These are phyloP conservation scores for Xenosphaeropsis pyriputrescens DNA, from an alignment of 2,329 filamentous ascomycete genomes.

Conservation along the genomic window DNA sequence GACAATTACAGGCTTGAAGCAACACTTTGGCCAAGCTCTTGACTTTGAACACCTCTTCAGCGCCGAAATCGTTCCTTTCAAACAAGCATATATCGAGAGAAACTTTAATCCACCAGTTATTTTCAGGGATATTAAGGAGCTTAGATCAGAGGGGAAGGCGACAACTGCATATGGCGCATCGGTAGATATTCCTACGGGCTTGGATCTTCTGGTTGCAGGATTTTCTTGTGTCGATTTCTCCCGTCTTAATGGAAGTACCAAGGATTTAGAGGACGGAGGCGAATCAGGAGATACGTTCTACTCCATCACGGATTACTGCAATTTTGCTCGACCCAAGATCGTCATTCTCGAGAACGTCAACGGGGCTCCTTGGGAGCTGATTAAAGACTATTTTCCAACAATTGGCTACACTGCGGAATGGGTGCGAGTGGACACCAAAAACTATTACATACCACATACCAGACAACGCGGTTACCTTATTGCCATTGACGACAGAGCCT, in stretches of 20 bases:
- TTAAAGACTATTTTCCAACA: conserved; percentile 17
- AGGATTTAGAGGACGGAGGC: conserved; percentile 35
- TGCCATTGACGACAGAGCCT: conserved; percentile 26
- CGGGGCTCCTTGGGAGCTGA: conserved; percentile 40
- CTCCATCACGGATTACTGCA: conserved; percentile 41
- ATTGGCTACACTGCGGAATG: conserved; percentile 39
- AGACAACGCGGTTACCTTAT: conserved; percentile 44
- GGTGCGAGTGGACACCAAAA: conserved; percentile 47
- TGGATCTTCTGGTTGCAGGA: conserved; percentile 57
- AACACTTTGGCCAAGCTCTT: conserved; percentile 20
- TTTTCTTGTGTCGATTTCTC: conserved; percentile 70
- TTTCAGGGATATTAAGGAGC: conserved; percentile 43
- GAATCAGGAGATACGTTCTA: conserved; percentile 53
- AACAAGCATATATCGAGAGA: conserved; percentile 48
- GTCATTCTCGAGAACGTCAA: conserved; percentile 61
- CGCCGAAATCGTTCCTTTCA: conserved; percentile 47
- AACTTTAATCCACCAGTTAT: conserved; percentile 38
- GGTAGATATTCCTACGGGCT: conserved; percentile 34
- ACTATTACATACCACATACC: conserved; percentile 63
- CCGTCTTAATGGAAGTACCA: conserved; percentile 39
- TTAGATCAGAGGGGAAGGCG: conserved; percentile 19
- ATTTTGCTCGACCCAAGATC: conserved; percentile 39
- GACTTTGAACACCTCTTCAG: conserved; percentile 41
- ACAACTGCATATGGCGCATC: conserved; percentile 53
- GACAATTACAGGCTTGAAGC: conserved; percentile 10